Conservation (phyloP, 2,329 filamentous ascomycete species). For the Ophiostoma pallidulum region DNA sequence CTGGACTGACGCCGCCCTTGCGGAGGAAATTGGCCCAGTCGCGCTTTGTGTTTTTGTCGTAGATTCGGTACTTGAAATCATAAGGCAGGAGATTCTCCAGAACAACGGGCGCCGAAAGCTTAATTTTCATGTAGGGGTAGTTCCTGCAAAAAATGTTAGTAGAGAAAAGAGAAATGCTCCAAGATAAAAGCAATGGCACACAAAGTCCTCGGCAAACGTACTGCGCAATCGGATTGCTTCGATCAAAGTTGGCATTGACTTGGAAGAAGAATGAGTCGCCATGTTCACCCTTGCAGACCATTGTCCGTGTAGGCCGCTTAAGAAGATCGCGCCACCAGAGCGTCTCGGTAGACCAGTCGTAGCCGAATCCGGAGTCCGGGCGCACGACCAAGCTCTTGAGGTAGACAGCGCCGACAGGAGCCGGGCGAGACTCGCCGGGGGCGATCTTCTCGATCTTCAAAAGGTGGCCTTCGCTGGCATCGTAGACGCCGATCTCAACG, state of each 20-base stretch:
- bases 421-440: slow-evolving; percentile 80
- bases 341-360: slow-evolving; percentile 83
- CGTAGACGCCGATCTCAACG: slow-evolving; percentile 85
- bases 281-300: slow-evolving; percentile 80
- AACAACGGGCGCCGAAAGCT: slow-evolving; percentile 84
- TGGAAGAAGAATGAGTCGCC: slow-evolving; percentile 96
- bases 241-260: slow-evolving; percentile 77
- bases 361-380: slow-evolving; percentile 93
- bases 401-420: slow-evolving; percentile 84
- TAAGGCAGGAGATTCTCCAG: slow-evolving; percentile 91
- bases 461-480: slow-evolving; percentile 75
- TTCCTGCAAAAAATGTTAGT: slow-evolving; percentile 40
- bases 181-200: no score
- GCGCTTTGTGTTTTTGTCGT: slow-evolving; percentile 96
- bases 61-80: slow-evolving; percentile 98
- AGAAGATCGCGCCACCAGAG: slow-evolving; percentile 91
- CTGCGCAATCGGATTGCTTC: slow-evolving; percentile 70
- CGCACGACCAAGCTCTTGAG: slow-evolving; percentile 81
- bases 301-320: slow-evolving; percentile 71
- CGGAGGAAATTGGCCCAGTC: slow-evolving; percentile 98
- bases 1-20: slow-evolving; percentile 92
- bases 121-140: slow-evolving; percentile 92
- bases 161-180: neutral
- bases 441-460: slow-evolving; percentile 97
- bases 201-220: no score